phyloP scores from a whole-genome alignment of 2,329 filamentous ascomycete species.

The Aspergillus udagawae region DNA sequence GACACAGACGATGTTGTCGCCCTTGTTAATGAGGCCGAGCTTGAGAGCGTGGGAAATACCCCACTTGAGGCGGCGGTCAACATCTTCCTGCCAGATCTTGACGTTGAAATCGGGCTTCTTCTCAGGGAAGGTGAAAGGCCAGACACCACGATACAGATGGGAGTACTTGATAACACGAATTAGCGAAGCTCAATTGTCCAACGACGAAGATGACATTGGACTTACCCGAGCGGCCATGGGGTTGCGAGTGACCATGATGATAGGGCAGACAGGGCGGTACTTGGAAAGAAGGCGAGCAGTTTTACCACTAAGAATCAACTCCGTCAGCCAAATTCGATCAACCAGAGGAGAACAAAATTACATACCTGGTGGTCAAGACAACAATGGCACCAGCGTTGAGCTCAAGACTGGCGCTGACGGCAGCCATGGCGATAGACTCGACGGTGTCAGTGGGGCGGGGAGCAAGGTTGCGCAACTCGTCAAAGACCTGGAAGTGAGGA shows the following conservation, averaged over 20 bases:
- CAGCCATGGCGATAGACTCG: constrained; percentile 95
- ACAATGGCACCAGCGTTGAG: constrained; percentile 95
- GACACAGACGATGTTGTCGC: constrained; percentile 65
- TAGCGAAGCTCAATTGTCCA: constrained; percentile 5
- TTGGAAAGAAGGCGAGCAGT: constrained; percentile 95
- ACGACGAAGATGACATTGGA: constrained; percentile 5
- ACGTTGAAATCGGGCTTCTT: constrained; percentile 89
- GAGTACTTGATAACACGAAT: constrained; percentile 55
- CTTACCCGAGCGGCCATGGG: constrained; percentile 68
- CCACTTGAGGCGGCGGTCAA: constrained; percentile 97
- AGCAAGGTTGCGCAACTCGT: constrained; percentile 83
- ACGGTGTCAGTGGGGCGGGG: constrained; percentile 79
- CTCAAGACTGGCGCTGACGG: constrained; percentile 91
- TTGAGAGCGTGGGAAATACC: constrained; percentile 82
- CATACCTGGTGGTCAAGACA: constrained; percentile 82
- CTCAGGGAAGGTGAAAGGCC: constrained; percentile 93
- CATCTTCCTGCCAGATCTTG: constrained; percentile 97
- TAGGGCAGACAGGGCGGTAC: constrained; percentile 97
- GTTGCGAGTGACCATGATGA: constrained; percentile 98
- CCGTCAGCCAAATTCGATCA: constrained; percentile 18
- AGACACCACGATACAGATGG: constrained; percentile 95
- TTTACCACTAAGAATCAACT: constrained; percentile 60
- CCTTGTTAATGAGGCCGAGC: constrained; percentile 75
- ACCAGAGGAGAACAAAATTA: constrained; percentile 1
- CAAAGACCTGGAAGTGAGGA: constrained; percentile 93